phyloP scores from a whole-genome alignment of 202 grass and related monocot species.

The Schoenoplectus tabernaemontani region DNA sequence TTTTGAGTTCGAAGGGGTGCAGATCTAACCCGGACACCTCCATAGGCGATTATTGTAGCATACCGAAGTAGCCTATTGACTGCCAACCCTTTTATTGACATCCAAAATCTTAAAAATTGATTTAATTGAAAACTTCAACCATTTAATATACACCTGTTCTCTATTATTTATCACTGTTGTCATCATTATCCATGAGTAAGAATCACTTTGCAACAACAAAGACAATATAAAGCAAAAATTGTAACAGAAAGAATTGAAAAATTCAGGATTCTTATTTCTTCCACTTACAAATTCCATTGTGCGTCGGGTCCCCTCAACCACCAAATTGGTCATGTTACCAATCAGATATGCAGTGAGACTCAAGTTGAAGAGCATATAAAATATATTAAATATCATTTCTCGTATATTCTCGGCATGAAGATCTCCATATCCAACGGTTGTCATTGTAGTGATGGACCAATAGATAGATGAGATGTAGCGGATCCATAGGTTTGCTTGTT shows the following conservation, averaged over 20 bases:
- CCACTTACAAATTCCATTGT: constrained; percentile 96
- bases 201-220: background rate
- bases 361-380: constrained; percentile 97
- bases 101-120: background rate
- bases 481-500: constrained; percentile 66
- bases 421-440: constrained; percentile 99
- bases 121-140: background rate
- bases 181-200: background rate
- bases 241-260: background rate
- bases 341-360: constrained; percentile 87
- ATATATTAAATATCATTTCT: constrained; percentile 98
- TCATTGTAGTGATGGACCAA: constrained; percentile 98
- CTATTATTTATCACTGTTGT: background rate
- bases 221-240: background rate
- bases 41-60: background rate
- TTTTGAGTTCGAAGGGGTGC: no score
- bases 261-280: background rate
- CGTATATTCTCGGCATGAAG: constrained; percentile 82
- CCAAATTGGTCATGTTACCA: constrained; percentile 98
- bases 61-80: background rate
- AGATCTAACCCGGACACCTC: no score
- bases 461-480: constrained; percentile 87
- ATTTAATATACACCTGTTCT: background rate
- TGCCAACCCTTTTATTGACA: background rate
- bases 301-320: constrained; percentile 87